Evolutionary conservation across 345 rosid genomes (phyloP).

Genomic region (Clausena lansium): DNA sequence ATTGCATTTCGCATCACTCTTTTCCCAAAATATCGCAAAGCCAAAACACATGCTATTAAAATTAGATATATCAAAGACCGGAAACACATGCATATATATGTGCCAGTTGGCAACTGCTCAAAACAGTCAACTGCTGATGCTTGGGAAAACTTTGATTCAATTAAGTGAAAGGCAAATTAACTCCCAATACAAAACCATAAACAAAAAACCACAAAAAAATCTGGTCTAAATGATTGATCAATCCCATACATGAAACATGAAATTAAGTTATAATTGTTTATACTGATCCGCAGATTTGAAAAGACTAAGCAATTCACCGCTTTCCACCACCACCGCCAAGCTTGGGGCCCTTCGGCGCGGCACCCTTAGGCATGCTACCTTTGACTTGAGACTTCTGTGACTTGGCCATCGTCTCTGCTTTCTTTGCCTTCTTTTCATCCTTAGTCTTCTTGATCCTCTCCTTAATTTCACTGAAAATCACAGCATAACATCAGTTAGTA

Average conservation of each 20-base stretch:
- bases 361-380: slow-evolving; percentile 42
- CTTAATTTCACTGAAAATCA: slow-evolving; percentile 58
- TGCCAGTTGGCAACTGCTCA: no score
- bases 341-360: slow-evolving; percentile 55
- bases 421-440: slow-evolving; percentile 88
- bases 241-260: not conserved
- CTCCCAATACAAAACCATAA: no score
- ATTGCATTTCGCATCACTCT: no score
- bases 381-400: slow-evolving; percentile 45
- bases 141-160: no score
- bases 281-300: not conserved
- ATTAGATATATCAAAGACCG: no score
- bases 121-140: no score
- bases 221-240: not conserved
- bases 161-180: no score
- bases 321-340: slow-evolving; percentile 80
- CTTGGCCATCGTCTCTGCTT: slow-evolving; percentile 56
- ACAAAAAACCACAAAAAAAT: not conserved
- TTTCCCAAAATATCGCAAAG: no score
- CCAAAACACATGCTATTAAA: no score
- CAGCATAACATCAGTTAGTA: not conserved
- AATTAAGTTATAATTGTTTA: not conserved
- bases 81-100: no score
- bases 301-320: slow-evolving; percentile 24
- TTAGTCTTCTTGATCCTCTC: slow-evolving; percentile 81